Evolutionary conservation across 305 asterid genomes (phyloP), one percentile per base, ranked within the genome.

Genomic region (Fraxinus angustifolia): DNA sequence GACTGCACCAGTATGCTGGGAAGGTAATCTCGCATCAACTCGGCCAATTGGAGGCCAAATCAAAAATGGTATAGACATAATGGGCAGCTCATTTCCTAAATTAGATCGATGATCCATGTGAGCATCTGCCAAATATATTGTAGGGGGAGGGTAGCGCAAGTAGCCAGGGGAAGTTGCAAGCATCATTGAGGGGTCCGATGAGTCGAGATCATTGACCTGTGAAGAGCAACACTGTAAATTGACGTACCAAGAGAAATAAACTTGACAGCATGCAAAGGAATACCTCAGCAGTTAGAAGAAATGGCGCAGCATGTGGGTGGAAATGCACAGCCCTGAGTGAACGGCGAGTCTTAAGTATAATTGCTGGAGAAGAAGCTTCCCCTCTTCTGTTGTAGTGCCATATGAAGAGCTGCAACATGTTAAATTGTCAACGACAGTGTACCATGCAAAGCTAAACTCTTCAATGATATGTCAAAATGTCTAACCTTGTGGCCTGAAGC

Each of bases 401-500:
- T 86, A 93, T 90, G 83, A 94, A 92, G 58, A 96, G 90, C 99
- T 94, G 94, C 84, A 82, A 85, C 34, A 78, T 21, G 84, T 82
- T 79, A 84, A 31, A 83, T 84, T 74, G 87, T 87, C 82, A 85
- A 83, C 76, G 76, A 33, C 82, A 85, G 53, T 77, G 53, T 77
- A 82, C 35, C 31, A 81, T 36, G 76, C 78, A 76, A 77, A 78
- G 78, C 53, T 81, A n/a, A 83, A 75, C 76, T 78, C 75, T 58
- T 40, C 75, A 56, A 78, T 82, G 75, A 35, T 36, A 75, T 21
- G 42, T 33, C 60, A 40, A 86, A 74, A 85, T 83, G 80, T 79
- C 88, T 85, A 79, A 96, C 99, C 98, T 94, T 96, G 87, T 92
- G 98, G 81, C 99, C 98, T 75, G 99, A 93, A 75, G 99, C 99